A percentile compares a stretch with the other conserved stretches of the same genome.
Conservation (phyloP, 2,329 filamentous ascomycete genomes). For the Tolypocladium ophioglossoides region DNA sequence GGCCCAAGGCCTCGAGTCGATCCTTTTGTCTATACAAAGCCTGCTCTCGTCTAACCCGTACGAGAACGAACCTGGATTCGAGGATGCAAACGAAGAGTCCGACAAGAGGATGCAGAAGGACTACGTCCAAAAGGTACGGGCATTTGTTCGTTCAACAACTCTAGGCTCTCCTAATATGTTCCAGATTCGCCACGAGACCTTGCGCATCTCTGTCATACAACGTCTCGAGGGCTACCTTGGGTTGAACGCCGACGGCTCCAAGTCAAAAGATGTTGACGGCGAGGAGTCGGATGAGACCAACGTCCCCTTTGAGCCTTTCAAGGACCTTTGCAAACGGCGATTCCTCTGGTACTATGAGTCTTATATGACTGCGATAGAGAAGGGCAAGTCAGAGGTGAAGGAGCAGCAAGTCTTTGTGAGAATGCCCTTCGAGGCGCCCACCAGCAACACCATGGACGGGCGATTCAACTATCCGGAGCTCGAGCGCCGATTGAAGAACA, state of each 20-base stretch:
- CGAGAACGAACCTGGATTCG: slow-evolving; percentile 91
- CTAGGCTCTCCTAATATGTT: slow-evolving; percentile 4
- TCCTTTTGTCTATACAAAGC: slow-evolving; percentile 91
- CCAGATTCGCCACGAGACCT: slow-evolving; percentile 81
- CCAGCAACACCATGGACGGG: slow-evolving; percentile 75
- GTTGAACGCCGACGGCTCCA: slow-evolving; percentile 41
- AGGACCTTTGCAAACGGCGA: slow-evolving; percentile 78
- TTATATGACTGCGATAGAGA: slow-evolving; percentile 62
- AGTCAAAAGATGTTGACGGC: slow-evolving; percentile 36
- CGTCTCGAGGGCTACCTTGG: slow-evolving; percentile 71
- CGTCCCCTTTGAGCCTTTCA: slow-evolving; percentile 71
- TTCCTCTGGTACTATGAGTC: slow-evolving; percentile 96
- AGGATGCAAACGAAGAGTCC: slow-evolving; percentile 54
- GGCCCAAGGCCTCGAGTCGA: slow-evolving; percentile 88
- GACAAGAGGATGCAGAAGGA: slow-evolving; percentile 66
- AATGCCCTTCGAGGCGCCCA: slow-evolving; percentile 72
- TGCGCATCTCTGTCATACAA: slow-evolving; percentile 78
- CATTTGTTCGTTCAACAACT: neutral
- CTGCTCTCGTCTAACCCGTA: slow-evolving; percentile 91
- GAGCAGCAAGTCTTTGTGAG: slow-evolving; percentile 56
- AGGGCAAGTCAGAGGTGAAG: slow-evolving; percentile 52
- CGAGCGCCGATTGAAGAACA: slow-evolving; percentile 53
- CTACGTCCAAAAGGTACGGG: slow-evolving; percentile 66
- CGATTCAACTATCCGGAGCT: slow-evolving; percentile 72
- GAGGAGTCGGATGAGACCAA: slow-evolving; percentile 43